These are phyloP conservation scores for Venturia pyrina DNA, from an alignment of 2,329 filamentous ascomycete genomes.

Conservation along the genomic window DNA sequence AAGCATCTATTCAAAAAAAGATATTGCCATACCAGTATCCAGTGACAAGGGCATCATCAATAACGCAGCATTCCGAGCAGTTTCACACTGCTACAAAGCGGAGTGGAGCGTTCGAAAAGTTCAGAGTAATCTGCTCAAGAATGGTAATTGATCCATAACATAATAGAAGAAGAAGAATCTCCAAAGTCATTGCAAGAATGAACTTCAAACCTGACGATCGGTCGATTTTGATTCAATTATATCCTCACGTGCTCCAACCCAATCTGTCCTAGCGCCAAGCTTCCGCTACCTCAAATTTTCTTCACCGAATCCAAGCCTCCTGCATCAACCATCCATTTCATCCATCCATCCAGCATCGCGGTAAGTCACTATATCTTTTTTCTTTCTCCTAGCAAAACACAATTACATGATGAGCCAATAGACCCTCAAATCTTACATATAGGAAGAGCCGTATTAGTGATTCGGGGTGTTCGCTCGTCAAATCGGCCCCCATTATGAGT, in stretches of 20 bases:
- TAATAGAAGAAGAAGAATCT: too few relatives aligned
- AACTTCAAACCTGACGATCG: background rate
- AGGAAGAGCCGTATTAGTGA: slow-evolving; percentile 46
- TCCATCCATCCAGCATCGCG: background rate
- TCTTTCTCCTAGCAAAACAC: background rate
- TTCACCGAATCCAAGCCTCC: background rate
- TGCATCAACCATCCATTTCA: background rate
- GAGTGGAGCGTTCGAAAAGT: too few relatives aligned
- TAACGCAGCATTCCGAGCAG: too few relatives aligned
- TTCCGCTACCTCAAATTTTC: background rate
- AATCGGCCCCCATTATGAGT: slow-evolving; percentile 29
- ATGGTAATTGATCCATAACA: too few relatives aligned
- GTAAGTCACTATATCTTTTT: background rate
- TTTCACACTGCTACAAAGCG: too few relatives aligned
- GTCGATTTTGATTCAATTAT: background rate
- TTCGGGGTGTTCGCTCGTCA: slow-evolving; percentile 35
- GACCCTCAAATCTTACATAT: slow-evolving; percentile 25
- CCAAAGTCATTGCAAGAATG: background rate
- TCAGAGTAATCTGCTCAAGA: too few relatives aligned
- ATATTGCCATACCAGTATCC: too few relatives aligned
- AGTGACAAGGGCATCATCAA: too few relatives aligned
- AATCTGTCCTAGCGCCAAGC: background rate
- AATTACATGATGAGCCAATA: slow-evolving; percentile 8
- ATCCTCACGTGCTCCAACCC: background rate
- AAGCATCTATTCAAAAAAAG: too few relatives aligned